Conservation (phyloP, 1,284 basidiomycete genomes). For the Pseudozyma sp. region DNA sequence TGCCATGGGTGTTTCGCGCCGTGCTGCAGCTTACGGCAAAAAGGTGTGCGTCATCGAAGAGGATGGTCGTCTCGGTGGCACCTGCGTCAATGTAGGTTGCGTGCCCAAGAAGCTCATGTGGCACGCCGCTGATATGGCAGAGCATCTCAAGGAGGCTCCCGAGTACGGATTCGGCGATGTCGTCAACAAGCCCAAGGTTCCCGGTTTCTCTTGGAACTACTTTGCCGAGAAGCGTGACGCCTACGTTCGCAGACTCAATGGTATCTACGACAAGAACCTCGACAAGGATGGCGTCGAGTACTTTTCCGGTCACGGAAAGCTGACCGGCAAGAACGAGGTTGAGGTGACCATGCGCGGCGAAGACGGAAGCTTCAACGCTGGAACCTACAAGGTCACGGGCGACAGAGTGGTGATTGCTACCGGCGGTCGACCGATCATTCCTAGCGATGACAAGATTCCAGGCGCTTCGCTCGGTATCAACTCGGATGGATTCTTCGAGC, state of each 20-base stretch:
- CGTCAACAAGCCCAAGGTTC: conserved; percentile 64
- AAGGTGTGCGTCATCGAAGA: conserved; percentile 91
- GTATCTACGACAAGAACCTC: conserved; percentile 86
- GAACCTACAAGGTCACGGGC: conserved; percentile 64
- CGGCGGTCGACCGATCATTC: conserved; percentile 85
- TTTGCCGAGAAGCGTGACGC: conserved; percentile 96
- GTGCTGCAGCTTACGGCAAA: conserved; percentile 91
- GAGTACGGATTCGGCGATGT: conserved; percentile 78
- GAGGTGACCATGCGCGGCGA: conserved; percentile 60
- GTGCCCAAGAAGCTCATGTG: conserved; percentile 87
- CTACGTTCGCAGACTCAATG: conserved; percentile 90
- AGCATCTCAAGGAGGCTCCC: conserved; percentile 80
- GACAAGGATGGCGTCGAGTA: conserved; percentile 89
- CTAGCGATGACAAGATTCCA: conserved; percentile 83
- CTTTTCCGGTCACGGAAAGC: conserved; percentile 79
- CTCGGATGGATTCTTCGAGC: conserved; percentile 96
- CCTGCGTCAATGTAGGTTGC: conserved; percentile 88
- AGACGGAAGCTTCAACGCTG: conserved; percentile 72
- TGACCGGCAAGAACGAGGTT: conserved; percentile 62
- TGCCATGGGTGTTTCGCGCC: conserved; percentile 66
- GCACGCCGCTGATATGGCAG: conserved; percentile 90
- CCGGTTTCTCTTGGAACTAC: conserved; percentile 83
- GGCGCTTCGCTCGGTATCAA: conserved; percentile 89
- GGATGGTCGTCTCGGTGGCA: conserved; percentile 84
- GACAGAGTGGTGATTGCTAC: conserved; percentile 75